These are phyloP conservation scores for Fusarium buxicola DNA, from an alignment of 2,329 filamentous ascomycete species.

Conservation along the genomic window DNA sequence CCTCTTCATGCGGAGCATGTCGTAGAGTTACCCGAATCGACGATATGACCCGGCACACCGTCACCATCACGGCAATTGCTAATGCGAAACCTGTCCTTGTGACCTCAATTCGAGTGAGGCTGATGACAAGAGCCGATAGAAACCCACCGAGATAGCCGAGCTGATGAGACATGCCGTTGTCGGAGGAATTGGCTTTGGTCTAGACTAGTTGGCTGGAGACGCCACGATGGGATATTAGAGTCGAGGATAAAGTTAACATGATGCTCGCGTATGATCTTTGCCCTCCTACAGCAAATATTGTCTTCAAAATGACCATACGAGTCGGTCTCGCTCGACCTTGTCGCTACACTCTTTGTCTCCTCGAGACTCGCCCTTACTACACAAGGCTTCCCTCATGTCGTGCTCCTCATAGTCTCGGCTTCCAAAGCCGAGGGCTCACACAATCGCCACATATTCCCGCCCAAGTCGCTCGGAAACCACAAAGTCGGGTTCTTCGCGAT, in stretches of 20 bases:
- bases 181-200: slow-evolving; percentile 4
- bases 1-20: neutral
- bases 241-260: slow-evolving; percentile 1
- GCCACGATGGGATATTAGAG: neutral
- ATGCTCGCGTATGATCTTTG: neutral
- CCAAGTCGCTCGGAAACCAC: neutral
- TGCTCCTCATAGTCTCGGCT: slow-evolving; percentile 7
- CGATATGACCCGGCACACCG: neutral
- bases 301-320: slow-evolving; percentile 1
- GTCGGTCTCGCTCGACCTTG: slow-evolving; percentile 2
- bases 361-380: neutral
- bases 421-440: slow-evolving; percentile 11
- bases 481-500: slow-evolving; percentile 5
- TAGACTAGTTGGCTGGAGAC: neutral
- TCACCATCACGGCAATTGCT: neutral
- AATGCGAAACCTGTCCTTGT: neutral
- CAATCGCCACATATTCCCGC: slow-evolving; percentile 7
- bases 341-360: neutral
- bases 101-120: neutral
- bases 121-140: neutral
- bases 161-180: slow-evolving; percentile 1
- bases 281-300: neutral
- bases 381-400: neutral
- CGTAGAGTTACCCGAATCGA: neutral
- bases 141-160: neutral